Conservation (phyloP, 257 asterid species). For the Solanum pimpinellifolium region DNA sequence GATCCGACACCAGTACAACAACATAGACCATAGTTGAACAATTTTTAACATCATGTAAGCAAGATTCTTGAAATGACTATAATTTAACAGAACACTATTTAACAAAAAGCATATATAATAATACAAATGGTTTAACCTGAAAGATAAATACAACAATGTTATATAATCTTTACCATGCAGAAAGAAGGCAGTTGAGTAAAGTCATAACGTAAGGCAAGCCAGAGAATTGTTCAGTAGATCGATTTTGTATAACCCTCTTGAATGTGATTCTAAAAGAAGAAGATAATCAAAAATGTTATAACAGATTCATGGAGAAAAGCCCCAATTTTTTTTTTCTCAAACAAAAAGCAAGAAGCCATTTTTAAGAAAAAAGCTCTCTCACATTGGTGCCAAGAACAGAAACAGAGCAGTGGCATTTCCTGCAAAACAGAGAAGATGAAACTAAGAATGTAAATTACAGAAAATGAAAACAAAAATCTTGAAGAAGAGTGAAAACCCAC, state of each 20-base stretch:
- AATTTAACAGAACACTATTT: not conserved
- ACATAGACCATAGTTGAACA: not conserved
- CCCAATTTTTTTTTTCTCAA: not conserved
- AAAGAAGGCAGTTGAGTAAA: constrained; percentile 76
- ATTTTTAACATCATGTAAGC: not conserved
- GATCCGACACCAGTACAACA: not conserved
- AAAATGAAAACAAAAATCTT: not conserved
- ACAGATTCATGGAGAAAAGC: not conserved
- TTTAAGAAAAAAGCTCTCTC: constrained; percentile 10
- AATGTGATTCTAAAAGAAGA: constrained; percentile 48
- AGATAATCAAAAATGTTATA: not conserved
- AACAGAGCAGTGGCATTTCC: constrained; percentile 75
- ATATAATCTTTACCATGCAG: constrained; percentile 40
- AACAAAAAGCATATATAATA: not conserved
- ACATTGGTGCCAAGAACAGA: constrained; percentile 83
- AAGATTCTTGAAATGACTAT: not conserved
- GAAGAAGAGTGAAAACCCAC: constrained; percentile 15
- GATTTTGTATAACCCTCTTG: constrained; percentile 46
- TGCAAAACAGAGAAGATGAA: constrained; percentile 9
- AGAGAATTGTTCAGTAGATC: constrained; percentile 68
- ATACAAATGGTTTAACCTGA: not conserved
- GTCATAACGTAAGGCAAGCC: constrained; percentile 86
- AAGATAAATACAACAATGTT: not conserved
- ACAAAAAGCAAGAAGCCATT: not conserved
- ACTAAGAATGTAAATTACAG: not conserved